These are phyloP conservation scores for Furcasterigmium furcatum DNA, from an alignment of 2,329 filamentous ascomycete genomes.

Conservation along the genomic window DNA sequence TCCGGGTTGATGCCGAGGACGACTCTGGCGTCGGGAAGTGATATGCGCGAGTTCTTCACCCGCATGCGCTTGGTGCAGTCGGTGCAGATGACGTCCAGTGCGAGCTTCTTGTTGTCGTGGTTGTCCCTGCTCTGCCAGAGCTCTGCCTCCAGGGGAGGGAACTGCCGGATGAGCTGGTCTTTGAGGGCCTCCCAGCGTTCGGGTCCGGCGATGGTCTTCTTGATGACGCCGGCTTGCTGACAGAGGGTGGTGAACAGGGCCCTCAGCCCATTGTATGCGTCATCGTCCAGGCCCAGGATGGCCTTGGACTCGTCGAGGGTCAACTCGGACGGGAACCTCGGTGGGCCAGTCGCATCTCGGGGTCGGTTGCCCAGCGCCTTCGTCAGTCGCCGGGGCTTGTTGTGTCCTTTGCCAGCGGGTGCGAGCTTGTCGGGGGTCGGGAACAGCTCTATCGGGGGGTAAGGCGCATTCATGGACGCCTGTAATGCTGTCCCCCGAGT, in stretches of 20 bases:
- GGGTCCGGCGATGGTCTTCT: conserved; percentile 72
- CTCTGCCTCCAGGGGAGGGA: conserved; percentile 57
- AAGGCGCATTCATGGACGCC: not conserved
- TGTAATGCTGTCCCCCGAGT: not conserved
- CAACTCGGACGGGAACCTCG: conserved; percentile 78
- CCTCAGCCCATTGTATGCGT: conserved; percentile 61
- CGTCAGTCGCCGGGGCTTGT: conserved; percentile 10
- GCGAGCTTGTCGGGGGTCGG: conserved; percentile 1
- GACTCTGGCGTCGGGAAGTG: conserved; percentile 72
- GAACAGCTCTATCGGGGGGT: not conserved
- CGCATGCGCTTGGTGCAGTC: conserved; percentile 81
- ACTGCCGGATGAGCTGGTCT: conserved; percentile 61
- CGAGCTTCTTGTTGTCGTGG: conserved; percentile 60
- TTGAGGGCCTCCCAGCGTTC: conserved; percentile 73
- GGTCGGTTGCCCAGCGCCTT: conserved; percentile 39
- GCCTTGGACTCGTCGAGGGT: conserved; percentile 76
- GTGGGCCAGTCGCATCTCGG: conserved; percentile 63
- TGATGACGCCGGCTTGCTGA: conserved; percentile 61
- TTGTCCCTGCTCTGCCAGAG: conserved; percentile 58
- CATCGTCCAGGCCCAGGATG: conserved; percentile 61
- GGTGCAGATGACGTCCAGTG: conserved; percentile 75
- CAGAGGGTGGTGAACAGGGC: conserved; percentile 70
- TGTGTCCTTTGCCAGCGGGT: conserved; percentile 5
- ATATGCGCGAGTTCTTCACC: conserved; percentile 61
- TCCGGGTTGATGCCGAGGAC: conserved; percentile 39